Percentiles rank a stretch among this genome's conserved stretches.
Evolutionary conservation across 345 rosid species (phyloP).

Genomic region (Euphorbia lathyris): DNA sequence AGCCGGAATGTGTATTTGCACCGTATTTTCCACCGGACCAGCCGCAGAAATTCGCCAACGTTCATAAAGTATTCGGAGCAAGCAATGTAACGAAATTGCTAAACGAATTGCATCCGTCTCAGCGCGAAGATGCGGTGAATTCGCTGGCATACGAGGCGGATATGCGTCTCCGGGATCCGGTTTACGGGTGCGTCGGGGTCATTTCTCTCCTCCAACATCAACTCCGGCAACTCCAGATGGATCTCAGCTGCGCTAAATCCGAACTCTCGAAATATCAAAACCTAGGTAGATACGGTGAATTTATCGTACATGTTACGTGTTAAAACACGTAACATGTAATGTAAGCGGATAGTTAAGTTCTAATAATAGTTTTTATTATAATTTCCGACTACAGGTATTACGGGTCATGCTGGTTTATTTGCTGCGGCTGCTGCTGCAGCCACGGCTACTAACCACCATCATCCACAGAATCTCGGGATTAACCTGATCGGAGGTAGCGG

Average conservation of each 20-base stretch:
- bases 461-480: constrained; percentile 61
- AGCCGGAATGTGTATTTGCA: constrained; percentile 30
- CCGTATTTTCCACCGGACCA: constrained; percentile 35
- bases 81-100: constrained; percentile 29
- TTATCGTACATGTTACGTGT: no score
- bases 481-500: constrained; percentile 44
- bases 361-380: no score
- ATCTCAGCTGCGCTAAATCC: constrained; percentile 31
- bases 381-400: no score
- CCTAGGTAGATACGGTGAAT: no score
- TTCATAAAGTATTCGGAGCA: constrained; percentile 32
- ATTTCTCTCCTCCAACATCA: constrained; percentile 32
- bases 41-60: constrained; percentile 31
- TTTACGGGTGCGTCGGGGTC: constrained; percentile 32
- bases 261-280: constrained; percentile 32
- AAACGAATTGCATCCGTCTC: constrained; percentile 32
- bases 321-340: no score
- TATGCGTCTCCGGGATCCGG: constrained; percentile 32
- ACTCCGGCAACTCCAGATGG: constrained; percentile 32
- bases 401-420: constrained; percentile 54
- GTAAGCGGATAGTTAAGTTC: no score
- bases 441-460: constrained; percentile 33
- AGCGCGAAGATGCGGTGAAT: constrained; percentile 33
- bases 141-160: constrained; percentile 33
- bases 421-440: constrained; percentile 57